A percentile compares a stretch with the other conserved stretches of the same genome.
Conservation (phyloP, 257 asterid genomes). For the Apocynum venetum region DNA sequence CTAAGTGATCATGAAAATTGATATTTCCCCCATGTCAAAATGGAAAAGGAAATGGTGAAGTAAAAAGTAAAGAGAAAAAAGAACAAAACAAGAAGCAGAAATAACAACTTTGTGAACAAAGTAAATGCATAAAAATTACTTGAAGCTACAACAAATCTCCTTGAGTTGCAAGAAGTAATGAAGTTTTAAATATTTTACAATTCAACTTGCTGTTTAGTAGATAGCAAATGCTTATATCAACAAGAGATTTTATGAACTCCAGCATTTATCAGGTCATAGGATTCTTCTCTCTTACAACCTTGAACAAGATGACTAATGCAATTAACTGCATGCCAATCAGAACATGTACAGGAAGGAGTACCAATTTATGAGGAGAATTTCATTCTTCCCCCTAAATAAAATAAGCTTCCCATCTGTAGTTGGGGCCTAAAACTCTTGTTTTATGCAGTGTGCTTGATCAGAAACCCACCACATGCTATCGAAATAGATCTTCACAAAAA, state of each 20-base stretch:
- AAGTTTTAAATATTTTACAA: neutral
- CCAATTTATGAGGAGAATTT: neutral
- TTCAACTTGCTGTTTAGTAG: neutral
- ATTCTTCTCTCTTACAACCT: neutral
- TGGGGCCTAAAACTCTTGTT: too few relatives aligned
- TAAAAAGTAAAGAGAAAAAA: too few relatives aligned
- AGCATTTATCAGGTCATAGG: neutral
- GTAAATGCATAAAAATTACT: neutral
- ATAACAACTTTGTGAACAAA: too few relatives aligned
- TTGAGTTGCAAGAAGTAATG: neutral
- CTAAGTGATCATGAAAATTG: too few relatives aligned
- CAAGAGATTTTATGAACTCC: neutral
- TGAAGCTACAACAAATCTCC: neutral
- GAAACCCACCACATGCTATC: too few relatives aligned
- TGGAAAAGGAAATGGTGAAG: neutral
- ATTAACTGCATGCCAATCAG: neutral
- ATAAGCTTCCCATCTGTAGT: too few relatives aligned
- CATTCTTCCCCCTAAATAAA: too few relatives aligned
- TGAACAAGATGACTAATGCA: neutral
- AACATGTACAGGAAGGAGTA: neutral
- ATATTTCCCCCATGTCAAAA: too few relatives aligned
- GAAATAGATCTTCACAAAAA: too few relatives aligned
- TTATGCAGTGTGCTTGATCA: too few relatives aligned
- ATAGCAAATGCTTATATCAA: neutral
- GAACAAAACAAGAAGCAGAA: too few relatives aligned